phyloP scores from a whole-genome alignment of 495 filamentous ascomycete genomes.

The Aspergillus campestris region DNA sequence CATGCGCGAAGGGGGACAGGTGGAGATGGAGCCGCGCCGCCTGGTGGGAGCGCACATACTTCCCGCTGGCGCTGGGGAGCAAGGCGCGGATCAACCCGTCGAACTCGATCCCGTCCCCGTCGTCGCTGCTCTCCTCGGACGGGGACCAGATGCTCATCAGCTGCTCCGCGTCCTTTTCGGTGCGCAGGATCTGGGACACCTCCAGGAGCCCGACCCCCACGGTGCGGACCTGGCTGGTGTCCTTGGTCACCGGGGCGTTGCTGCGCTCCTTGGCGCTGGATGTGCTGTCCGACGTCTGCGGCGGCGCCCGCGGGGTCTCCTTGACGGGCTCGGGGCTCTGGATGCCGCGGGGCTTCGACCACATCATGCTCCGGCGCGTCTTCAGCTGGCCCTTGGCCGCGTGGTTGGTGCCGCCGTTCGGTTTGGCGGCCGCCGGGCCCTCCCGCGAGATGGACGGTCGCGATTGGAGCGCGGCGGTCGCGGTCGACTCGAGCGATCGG shows the following conservation, averaged over 20 bases:
- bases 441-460: slow-evolving; percentile 30
- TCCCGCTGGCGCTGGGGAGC: slow-evolving; percentile 59
- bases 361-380: slow-evolving; percentile 76
- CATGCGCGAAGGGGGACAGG: slow-evolving; percentile 62
- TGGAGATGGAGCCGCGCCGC: slow-evolving; percentile 70
- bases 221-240: slow-evolving; percentile 49
- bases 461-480: slow-evolving; percentile 15
- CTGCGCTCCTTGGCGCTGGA: slow-evolving; percentile 42
- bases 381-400: slow-evolving; percentile 37
- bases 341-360: slow-evolving; percentile 40
- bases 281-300: slow-evolving; percentile 47
- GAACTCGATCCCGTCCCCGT: slow-evolving; percentile 56
- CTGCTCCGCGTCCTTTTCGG: slow-evolving; percentile 68
- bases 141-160: slow-evolving; percentile 74
- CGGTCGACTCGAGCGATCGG: slow-evolving; percentile 52
- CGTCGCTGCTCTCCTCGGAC: slow-evolving; percentile 41
- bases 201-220: slow-evolving; percentile 79
- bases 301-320: slow-evolving; percentile 38
- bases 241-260: slow-evolving; percentile 33
- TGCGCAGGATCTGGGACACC: slow-evolving; percentile 66
- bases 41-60: slow-evolving; percentile 60
- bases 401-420: slow-evolving; percentile 17
- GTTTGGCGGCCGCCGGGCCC: slow-evolving; percentile 22
- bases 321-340: slow-evolving; percentile 28
- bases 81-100: slow-evolving; percentile 68